Evolutionary conservation across 306 rosid genomes (phyloP).

Genomic region (Amphicarpaea edgeworthii): DNA sequence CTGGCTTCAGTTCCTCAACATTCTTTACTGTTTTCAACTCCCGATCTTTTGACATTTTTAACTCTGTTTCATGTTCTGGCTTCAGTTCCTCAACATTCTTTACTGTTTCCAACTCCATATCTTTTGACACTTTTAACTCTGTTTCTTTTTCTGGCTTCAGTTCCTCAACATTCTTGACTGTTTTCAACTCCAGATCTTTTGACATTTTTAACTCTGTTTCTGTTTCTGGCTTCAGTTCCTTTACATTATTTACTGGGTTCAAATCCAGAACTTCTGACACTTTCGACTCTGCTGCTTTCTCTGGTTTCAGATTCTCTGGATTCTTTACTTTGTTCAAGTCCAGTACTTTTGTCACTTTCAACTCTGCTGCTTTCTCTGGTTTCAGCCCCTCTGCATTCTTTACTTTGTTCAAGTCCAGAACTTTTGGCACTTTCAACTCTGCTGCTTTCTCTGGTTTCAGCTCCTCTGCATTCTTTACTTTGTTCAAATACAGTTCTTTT

Average conservation of each 20-base stretch:
- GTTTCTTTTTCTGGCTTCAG: conserved; percentile 38
- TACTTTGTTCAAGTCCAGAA: conserved; percentile 37
- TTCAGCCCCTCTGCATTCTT: conserved; percentile 41
- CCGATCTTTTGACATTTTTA: conserved; percentile 14
- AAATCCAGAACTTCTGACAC: conserved; percentile 30
- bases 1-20: conserved; percentile 41
- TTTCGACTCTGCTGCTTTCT: conserved; percentile 33
- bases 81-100: conserved; percentile 41
- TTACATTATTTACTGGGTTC: conserved; percentile 36
- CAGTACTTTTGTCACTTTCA: conserved; percentile 30
- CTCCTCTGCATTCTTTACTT: conserved; percentile 40
- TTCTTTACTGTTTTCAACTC: conserved; percentile 35
- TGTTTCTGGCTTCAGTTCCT: conserved; percentile 41
- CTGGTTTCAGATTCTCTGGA: conserved; percentile 38
- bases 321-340: conserved; percentile 42
- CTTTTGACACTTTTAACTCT: conserved; percentile 30
- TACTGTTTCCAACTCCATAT: conserved; percentile 28
- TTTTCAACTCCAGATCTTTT: conserved; percentile 30
- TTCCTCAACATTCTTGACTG: conserved; percentile 39
- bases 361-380: conserved; percentile 42
- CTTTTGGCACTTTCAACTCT: conserved; percentile 27
- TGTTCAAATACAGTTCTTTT: conserved; percentile 37
- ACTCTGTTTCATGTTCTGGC: conserved; percentile 38
- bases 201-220: conserved; percentile 28
- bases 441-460: conserved; percentile 33